Conservation (phyloP, 2,329 filamentous ascomycete genomes). For the Botrytis sinoallii region DNA sequence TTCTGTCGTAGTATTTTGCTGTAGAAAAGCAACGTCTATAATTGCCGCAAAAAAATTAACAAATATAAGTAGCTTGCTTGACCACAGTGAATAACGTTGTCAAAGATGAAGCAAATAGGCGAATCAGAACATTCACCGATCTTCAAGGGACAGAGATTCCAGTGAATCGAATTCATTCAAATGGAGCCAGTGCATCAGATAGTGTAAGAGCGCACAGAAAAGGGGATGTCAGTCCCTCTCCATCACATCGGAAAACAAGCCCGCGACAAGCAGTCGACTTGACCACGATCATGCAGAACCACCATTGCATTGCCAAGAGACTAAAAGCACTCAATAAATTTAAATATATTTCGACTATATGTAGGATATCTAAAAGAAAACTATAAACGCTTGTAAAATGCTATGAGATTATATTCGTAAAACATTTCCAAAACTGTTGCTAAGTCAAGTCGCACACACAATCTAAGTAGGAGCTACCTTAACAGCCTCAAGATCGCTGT, state of each 20-base stretch:
- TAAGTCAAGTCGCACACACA: not conserved
- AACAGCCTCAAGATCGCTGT: conserved; percentile 15
- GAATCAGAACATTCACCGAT: not conserved
- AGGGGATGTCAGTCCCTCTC: too few species aligned
- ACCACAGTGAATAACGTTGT: not conserved
- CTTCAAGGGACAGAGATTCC: not conserved
- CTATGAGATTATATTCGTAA: not conserved
- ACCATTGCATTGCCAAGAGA: too few species aligned
- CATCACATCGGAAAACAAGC: not conserved
- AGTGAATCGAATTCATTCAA: not conserved
- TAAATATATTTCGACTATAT: not conserved
- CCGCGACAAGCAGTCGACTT: not conserved
- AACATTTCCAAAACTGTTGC: not conserved
- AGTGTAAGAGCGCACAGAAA: not conserved
- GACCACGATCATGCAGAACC: not conserved
- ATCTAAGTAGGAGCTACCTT: conserved; percentile 7
- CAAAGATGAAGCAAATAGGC: not conserved
- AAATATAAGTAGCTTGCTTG: not conserved
- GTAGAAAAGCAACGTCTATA: not conserved
- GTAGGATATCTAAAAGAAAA: not conserved
- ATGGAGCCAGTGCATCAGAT: not conserved
- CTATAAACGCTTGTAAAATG: not conserved
- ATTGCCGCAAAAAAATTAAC: not conserved
- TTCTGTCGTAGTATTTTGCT: too few species aligned
- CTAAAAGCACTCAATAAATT: not conserved